A percentile compares a stretch with the other conserved stretches of the same genome.
Evolutionary conservation across 2,329 filamentous ascomycete genomes (phyloP).

Genomic region (Hypomyces perniciosus): DNA sequence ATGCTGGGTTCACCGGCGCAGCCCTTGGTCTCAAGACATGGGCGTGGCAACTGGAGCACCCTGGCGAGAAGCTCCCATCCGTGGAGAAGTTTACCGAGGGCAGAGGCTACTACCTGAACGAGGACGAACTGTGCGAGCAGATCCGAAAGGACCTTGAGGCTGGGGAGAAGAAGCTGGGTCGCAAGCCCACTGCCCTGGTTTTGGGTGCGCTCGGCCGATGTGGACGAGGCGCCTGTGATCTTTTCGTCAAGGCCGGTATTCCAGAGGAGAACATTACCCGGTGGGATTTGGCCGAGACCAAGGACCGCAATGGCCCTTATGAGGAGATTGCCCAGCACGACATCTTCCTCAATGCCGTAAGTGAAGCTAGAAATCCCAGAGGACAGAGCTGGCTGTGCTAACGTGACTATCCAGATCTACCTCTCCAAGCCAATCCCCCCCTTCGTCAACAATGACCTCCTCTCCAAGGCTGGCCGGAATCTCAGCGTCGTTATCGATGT

Average conservation of each 20-base stretch:
- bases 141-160: conserved; percentile 45
- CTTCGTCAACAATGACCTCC: conserved; percentile 70
- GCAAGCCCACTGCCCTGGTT: conserved; percentile 70
- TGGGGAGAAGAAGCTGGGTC: conserved; percentile 64
- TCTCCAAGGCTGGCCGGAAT: conserved; percentile 57
- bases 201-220: conserved; percentile 83
- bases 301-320: conserved; percentile 62
- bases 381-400: background rate
- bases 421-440: conserved; percentile 65
- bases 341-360: conserved; percentile 65
- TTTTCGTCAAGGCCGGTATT: conserved; percentile 65
- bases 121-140: conserved; percentile 46
- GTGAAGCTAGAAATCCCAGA: background rate
- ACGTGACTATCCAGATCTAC: conserved; percentile 62
- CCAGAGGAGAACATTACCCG: conserved; percentile 40
- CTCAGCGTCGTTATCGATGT: conserved; percentile 79
- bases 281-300: conserved; percentile 75
- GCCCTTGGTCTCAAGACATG: conserved; percentile 74
- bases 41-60: conserved; percentile 73
- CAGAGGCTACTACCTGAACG: conserved; percentile 65
- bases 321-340: conserved; percentile 68
- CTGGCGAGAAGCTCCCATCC: conserved; percentile 57
- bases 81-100: conserved; percentile 28
- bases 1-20: conserved; percentile 69
- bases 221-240: conserved; percentile 75